Base-by-base conservation (phyloP, 1,139 yeast species). In the Tardiomyces depauwii region DNA sequence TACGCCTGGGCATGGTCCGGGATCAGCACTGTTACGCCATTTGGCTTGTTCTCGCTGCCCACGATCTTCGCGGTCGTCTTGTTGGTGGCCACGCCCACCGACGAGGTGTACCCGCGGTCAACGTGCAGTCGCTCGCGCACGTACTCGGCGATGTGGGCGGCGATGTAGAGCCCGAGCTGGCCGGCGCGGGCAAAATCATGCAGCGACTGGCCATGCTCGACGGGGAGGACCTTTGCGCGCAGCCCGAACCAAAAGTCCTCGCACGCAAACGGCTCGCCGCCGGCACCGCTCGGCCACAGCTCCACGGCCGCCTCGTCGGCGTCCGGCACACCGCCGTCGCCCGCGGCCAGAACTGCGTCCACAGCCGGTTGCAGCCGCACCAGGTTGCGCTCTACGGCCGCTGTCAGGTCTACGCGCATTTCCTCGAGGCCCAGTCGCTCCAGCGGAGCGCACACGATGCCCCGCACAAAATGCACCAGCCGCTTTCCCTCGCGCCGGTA, bases 371-470 rank as follows among this genome's bases (percentile, higher is more conserved):
- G 36, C 23, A 43, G 47, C 12, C 43, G 45, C 28, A 59, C 47
- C 9, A 43, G 36, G n/a, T 45, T 47, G 11, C 52, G 18, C 2
- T 52, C 53, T 3, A 62, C 55, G 12, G 53, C 45, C 1, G 46
- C 52, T 1, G 64, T 53, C 21, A 65, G 46, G 43, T 65, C 68
- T 13, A 65, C 49, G 53, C 66, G 54, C 54, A 65, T 48, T 48
- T 65, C 70, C 47, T 65, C 70, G 45, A 65, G 54, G 1, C 70
- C 70, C n/a, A 65, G 53, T 40, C 70, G 53, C 45, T 65, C 67
- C 5, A 65, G 56, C 1, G 60, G 55, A 13, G 50, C 49, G 1
- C 54, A 55, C 14, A 63, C 51, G 19, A 58, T 27, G 2, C 47
- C 47, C 39, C 52, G 49, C 14, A 64, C 56, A 52, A 58, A 58